Evolutionary conservation across 2,329 filamentous ascomycete genomes (phyloP).

Genomic region (Scopulariopsis brevicaulis): DNA sequence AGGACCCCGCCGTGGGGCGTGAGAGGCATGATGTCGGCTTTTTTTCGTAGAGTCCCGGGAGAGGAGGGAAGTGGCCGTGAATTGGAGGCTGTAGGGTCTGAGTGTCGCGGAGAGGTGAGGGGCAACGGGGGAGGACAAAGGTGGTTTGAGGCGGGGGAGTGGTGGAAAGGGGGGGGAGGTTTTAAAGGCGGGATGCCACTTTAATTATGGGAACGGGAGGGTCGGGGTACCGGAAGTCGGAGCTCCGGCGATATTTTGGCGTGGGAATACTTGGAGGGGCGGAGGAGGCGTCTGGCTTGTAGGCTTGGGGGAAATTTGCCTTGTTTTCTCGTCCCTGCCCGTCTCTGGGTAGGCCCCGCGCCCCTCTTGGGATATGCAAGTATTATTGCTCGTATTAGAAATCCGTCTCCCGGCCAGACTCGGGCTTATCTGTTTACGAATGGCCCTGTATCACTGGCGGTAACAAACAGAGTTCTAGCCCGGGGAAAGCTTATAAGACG

Average conservation of each 20-base stretch:
- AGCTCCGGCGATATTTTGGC: constrained; percentile 1
- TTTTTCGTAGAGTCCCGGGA: background rate
- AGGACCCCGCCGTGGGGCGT: constrained; percentile 82
- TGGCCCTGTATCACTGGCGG: no score
- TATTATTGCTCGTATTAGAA: no score
- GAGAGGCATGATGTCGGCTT: constrained; percentile 46
- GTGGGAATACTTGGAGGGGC: background rate
- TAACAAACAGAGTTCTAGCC: no score
- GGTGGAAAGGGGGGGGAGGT: background rate
- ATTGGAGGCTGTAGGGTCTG: background rate
- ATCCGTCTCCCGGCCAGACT: no score
- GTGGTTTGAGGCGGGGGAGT: background rate
- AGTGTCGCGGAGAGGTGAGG: background rate
- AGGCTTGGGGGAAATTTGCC: background rate
- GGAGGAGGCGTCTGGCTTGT: constrained; percentile 1
- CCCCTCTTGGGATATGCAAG: no score
- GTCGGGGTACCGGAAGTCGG: constrained; percentile 4
- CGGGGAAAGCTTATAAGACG: no score
- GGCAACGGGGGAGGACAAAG: background rate
- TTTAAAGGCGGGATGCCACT: constrained; percentile 1
- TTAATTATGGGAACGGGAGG: background rate
- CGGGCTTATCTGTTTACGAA: no score
- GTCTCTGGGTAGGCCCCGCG: background rate
- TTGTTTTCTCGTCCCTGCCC: background rate
- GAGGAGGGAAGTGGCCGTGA: background rate